These are phyloP conservation scores for Drosera spatulata DNA, from an alignment of 179 eudicot species.

Conservation along the genomic window DNA sequence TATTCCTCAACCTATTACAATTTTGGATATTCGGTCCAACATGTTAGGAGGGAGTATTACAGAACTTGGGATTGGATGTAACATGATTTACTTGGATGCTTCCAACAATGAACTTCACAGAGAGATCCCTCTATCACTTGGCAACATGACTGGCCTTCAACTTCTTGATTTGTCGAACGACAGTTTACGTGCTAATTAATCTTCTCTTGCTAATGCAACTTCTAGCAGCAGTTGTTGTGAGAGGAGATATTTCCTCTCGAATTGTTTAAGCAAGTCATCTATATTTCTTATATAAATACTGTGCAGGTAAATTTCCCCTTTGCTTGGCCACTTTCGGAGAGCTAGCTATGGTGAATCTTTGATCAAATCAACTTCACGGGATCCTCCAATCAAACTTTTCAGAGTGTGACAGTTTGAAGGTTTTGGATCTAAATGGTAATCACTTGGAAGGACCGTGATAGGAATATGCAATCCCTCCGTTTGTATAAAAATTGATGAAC, in stretches of 20 bases:
- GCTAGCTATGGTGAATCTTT: background rate
- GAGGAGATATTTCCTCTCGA: too few species aligned
- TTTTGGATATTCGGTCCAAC: background rate
- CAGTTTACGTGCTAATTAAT: constrained; percentile 5
- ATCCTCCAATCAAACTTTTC: background rate
- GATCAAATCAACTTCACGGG: constrained; percentile 5
- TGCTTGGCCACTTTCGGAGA: background rate
- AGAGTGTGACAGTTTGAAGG: background rate
- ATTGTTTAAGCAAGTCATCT: too few species aligned
- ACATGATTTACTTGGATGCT: background rate
- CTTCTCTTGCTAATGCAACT: too few species aligned
- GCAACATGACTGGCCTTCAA: background rate
- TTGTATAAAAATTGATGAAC: too few species aligned
- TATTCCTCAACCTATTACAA: background rate
- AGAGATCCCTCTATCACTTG: constrained; percentile 7
- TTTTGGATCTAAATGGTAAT: constrained; percentile 17
- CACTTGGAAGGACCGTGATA: constrained; percentile 15
- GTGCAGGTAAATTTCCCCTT: too few species aligned
- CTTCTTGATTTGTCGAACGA: constrained; percentile 12
- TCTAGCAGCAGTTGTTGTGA: too few species aligned
- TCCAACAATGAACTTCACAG: constrained; percentile 1
- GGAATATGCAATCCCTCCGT: too few species aligned
- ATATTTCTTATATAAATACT: too few species aligned
- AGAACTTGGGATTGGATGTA: background rate
- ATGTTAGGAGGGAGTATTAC: background rate